These are phyloP conservation scores for Dinochytrium kinnereticum DNA, from an alignment of 371 early-diverging fungal species.

Conservation along the genomic window DNA sequence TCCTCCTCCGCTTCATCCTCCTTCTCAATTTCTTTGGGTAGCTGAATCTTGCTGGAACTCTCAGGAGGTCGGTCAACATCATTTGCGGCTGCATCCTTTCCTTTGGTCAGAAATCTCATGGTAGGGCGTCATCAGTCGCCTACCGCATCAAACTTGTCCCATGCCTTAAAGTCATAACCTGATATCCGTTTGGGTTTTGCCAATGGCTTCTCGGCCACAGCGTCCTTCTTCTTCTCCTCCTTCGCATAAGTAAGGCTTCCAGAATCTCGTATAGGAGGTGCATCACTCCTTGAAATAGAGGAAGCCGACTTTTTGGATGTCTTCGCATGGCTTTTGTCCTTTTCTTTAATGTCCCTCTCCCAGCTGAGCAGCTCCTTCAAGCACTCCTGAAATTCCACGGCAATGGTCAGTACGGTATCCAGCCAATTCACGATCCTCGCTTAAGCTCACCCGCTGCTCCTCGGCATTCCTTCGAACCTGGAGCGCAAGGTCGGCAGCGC, in stretches of 20 bases:
- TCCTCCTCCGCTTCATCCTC: conserved; percentile 23
- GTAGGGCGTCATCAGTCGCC: neutral
- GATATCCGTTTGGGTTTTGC: conserved; percentile 7
- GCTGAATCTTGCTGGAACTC: too few species aligned
- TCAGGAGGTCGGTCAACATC: neutral
- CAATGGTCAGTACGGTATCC: too few species aligned
- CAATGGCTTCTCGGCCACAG: neutral
- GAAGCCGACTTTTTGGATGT: conserved; percentile 3
- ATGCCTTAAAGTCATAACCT: conserved; percentile 49
- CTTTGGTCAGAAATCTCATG: neutral
- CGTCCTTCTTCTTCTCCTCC: neutral
- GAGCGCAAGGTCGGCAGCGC: conserved; percentile 27
- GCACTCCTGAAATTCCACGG: neutral
- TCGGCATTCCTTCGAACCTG: conserved; percentile 45
- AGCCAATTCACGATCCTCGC: too few species aligned
- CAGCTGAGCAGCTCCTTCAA: conserved; percentile 43
- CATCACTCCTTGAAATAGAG: neutral
- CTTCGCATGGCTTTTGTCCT: conserved; percentile 15
- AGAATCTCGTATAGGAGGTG: neutral
- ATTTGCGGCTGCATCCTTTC: neutral
- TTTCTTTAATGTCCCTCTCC: conserved; percentile 48
- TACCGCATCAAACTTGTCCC: conserved; percentile 64
- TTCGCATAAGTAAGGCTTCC: too few species aligned
- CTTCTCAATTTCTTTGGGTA: neutral
- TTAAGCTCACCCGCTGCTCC: conserved; percentile 35